phyloP scores from a whole-genome alignment of 2,329 filamentous ascomycete genomes.

The Aspergillus calidoustus region DNA sequence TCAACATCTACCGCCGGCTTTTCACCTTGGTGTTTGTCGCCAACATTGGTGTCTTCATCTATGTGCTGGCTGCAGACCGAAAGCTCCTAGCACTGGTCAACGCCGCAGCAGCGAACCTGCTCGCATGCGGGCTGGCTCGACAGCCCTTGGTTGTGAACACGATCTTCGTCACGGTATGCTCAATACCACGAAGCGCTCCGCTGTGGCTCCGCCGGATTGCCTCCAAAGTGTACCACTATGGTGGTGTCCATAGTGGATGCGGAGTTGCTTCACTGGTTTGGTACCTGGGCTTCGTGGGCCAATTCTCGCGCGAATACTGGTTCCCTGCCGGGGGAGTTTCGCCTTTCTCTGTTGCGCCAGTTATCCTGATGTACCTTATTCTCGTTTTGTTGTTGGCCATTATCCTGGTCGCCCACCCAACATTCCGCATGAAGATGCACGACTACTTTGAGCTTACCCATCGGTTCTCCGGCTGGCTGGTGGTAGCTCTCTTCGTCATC shows the following conservation, averaged over 20 bases:
- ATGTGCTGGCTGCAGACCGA: constrained; percentile 40
- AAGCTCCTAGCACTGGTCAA: constrained; percentile 46
- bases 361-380: constrained; percentile 63
- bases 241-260: constrained; percentile 59
- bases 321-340: constrained; percentile 22
- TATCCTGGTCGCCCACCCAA: constrained; percentile 66
- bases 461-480: constrained; percentile 74
- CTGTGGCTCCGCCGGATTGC: constrained; percentile 51
- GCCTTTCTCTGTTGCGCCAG: constrained; percentile 43
- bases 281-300: constrained; percentile 47
- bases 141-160: constrained; percentile 60
- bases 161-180: constrained; percentile 52
- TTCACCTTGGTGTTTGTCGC: constrained; percentile 47
- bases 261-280: constrained; percentile 55
- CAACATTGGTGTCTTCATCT: constrained; percentile 45
- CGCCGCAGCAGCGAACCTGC: constrained; percentile 52
- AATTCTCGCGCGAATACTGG: constrained; percentile 41
- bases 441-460: constrained; percentile 73
- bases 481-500: constrained; percentile 68
- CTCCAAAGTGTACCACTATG: constrained; percentile 59
- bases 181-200: constrained; percentile 51
- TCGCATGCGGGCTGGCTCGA: constrained; percentile 53
- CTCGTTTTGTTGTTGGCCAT: constrained; percentile 63
- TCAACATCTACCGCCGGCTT: constrained; percentile 50
- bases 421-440: constrained; percentile 66